A percentile compares a stretch with the other conserved stretches of the same genome.
phyloP scores from a whole-genome alignment of 2,329 filamentous ascomycete species.

The Xylariaceae sp. region DNA sequence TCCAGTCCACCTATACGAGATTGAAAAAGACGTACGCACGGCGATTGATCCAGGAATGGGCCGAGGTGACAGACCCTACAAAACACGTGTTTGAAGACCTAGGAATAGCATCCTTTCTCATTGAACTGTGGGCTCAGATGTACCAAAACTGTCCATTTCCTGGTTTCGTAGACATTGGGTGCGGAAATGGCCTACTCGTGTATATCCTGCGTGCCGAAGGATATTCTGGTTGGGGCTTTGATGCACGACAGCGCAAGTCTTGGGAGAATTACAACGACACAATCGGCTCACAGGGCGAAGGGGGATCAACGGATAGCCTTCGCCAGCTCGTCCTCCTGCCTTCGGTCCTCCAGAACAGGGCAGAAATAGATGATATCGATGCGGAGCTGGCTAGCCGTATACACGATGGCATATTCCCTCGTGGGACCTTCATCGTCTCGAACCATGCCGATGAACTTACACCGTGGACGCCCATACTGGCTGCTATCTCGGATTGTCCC shows the following conservation, averaged over 20 bases:
- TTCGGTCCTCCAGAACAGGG: conserved; percentile 32
- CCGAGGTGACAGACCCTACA: conserved; percentile 76
- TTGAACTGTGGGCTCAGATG: conserved; percentile 87
- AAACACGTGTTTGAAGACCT: conserved; percentile 98
- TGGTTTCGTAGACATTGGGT: conserved; percentile 93
- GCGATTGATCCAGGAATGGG: conserved; percentile 69
- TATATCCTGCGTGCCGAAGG: conserved; percentile 78
- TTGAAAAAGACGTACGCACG: conserved; percentile 79
- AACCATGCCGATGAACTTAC: conserved; percentile 98
- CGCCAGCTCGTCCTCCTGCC: conserved; percentile 49
- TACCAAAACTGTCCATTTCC: conserved; percentile 64
- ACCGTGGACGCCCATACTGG: conserved; percentile 89
- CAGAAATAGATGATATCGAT: conserved; percentile 2
- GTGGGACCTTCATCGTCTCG: conserved; percentile 84
- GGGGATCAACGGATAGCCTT: conserved; percentile 24
- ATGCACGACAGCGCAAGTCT: conserved; percentile 79
- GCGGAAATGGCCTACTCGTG: conserved; percentile 88
- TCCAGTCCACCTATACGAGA: conserved; percentile 77
- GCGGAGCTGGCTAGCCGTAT: conserved; percentile 27
- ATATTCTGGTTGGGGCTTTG: conserved; percentile 84
- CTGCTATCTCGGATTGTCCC: conserved; percentile 67
- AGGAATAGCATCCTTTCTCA: conserved; percentile 83
- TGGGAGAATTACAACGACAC: conserved; percentile 64
- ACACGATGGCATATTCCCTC: conserved; percentile 64
- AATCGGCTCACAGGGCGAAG: conserved; percentile 20